A percentile compares a stretch with the other conserved stretches of the same genome.
Conservation (phyloP, 2,329 filamentous ascomycete species). For the Alternaria consortialis region DNA sequence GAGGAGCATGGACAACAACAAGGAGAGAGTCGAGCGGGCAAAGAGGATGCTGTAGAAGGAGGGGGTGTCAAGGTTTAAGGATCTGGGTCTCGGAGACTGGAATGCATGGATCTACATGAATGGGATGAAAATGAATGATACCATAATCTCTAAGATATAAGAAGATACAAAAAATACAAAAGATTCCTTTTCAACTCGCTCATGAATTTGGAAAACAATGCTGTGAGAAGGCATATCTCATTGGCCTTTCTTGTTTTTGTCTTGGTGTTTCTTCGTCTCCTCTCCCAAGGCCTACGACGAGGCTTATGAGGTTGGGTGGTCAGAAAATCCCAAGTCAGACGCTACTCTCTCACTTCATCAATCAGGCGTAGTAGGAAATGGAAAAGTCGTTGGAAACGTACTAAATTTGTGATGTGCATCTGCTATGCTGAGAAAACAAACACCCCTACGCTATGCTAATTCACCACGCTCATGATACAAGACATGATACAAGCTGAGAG, state of each 20-base stretch:
- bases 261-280: too few relatives aligned
- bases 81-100: background rate
- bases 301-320: too few relatives aligned
- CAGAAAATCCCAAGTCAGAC: too few relatives aligned
- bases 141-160: background rate
- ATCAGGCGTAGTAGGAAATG: background rate
- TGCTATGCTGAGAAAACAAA: background rate
- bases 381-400: background rate
- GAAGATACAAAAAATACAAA: background rate
- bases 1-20: conserved; percentile 1
- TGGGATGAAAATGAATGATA: conserved; percentile 3
- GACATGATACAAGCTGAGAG: conserved; percentile 1
- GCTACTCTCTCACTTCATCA: too few relatives aligned
- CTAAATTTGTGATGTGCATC: conserved; percentile 5
- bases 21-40: background rate
- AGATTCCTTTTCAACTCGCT: background rate
- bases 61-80: conserved; percentile 2
- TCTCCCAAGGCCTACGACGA: too few relatives aligned
- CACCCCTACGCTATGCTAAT: conserved; percentile 16
- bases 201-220: background rate
- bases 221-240: background rate
- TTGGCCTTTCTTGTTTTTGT: background rate
- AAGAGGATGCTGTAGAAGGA: background rate
- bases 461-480: conserved; percentile 11
- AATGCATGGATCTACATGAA: background rate